Percentiles rank a stretch among this genome's conserved stretches.
phyloP scores from a whole-genome alignment of 202 grass and related monocot species.

The Tripidium arundinaceum region DNA sequence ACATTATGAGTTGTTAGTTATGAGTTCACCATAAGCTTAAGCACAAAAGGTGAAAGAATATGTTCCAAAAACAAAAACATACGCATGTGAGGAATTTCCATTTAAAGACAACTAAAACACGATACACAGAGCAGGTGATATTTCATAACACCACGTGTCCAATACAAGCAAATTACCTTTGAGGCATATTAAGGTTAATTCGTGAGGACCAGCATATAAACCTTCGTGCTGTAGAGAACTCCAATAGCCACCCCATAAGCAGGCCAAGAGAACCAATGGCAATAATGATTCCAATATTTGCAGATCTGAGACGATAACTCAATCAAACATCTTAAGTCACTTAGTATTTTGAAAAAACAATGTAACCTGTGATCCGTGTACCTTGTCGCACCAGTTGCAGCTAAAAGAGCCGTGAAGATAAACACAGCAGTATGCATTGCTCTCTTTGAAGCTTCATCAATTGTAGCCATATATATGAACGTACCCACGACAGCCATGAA shows the following conservation, averaged over 20 bases:
- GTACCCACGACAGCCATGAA: constrained; percentile 98
- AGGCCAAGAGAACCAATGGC: constrained; percentile 87
- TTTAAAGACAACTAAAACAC: constrained; percentile 13
- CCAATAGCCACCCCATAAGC: constrained; percentile 85
- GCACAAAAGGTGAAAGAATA: neutral
- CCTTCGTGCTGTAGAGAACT: constrained; percentile 66
- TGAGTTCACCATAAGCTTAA: neutral
- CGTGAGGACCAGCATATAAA: constrained; percentile 50
- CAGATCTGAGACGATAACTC: constrained; percentile 49
- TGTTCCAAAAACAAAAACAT: constrained; percentile 4
- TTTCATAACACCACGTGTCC: neutral
- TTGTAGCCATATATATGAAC: constrained; percentile 97
- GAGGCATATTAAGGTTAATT: constrained; percentile 59
- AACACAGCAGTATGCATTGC: constrained; percentile 84
- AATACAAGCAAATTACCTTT: constrained; percentile 41
- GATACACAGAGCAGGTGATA: neutral
- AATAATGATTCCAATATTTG: constrained; percentile 85
- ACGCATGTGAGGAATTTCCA: neutral
- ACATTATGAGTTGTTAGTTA: neutral
- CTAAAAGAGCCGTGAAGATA: constrained; percentile 92
- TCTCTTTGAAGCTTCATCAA: constrained; percentile 82
- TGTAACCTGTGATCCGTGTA: constrained; percentile 23
- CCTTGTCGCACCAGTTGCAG: constrained; percentile 91
- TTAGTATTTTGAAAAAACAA: constrained; percentile 6
- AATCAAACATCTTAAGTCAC: constrained; percentile 3